Evolutionary conservation across 2,329 filamentous ascomycete genomes (phyloP).

Genomic region (Ilyonectria mors-panacis): DNA sequence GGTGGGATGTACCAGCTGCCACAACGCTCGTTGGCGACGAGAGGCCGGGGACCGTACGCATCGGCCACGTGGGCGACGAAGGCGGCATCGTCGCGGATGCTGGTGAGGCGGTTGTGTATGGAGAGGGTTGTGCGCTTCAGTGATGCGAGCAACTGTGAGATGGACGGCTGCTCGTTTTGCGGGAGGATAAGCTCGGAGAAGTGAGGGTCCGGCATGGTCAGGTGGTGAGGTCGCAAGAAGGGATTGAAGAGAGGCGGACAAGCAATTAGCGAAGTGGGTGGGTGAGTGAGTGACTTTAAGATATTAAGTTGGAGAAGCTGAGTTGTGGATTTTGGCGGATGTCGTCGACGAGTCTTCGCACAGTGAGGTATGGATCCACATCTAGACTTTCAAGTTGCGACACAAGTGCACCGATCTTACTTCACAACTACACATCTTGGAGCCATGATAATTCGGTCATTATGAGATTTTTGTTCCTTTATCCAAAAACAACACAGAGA

Average conservation of each 20-base stretch:
- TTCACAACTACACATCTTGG: neutral
- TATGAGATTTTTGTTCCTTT: neutral
- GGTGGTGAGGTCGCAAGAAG: neutral
- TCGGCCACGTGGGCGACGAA: slow-evolving; percentile 78
- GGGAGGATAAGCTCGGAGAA: slow-evolving; percentile 65
- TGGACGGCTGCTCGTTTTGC: slow-evolving; percentile 74
- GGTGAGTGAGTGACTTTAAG: neutral
- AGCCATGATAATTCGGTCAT: neutral
- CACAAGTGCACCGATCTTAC: neutral
- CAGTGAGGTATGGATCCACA: slow-evolving; percentile 5
- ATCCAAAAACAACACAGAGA: slow-evolving; percentile 15
- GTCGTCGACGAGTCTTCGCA: slow-evolving; percentile 12
- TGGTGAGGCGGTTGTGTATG: slow-evolving; percentile 84
- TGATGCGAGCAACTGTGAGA: slow-evolving; percentile 78
- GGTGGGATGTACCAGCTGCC: slow-evolving; percentile 94
- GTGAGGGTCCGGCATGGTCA: slow-evolving; percentile 45
- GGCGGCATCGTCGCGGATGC: slow-evolving; percentile 81
- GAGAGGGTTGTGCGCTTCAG: slow-evolving; percentile 84
- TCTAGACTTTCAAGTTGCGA: neutral
- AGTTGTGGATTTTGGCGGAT: slow-evolving; percentile 1
- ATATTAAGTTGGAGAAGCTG: neutral
- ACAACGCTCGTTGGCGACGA: slow-evolving; percentile 94
- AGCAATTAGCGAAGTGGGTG: slow-evolving; percentile 11
- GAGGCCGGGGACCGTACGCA: slow-evolving; percentile 70
- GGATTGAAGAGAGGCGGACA: slow-evolving; percentile 1